These are phyloP conservation scores for Linnemannia exigua DNA, from an alignment of 192 early-diverging fungal species.

Conservation along the genomic window DNA sequence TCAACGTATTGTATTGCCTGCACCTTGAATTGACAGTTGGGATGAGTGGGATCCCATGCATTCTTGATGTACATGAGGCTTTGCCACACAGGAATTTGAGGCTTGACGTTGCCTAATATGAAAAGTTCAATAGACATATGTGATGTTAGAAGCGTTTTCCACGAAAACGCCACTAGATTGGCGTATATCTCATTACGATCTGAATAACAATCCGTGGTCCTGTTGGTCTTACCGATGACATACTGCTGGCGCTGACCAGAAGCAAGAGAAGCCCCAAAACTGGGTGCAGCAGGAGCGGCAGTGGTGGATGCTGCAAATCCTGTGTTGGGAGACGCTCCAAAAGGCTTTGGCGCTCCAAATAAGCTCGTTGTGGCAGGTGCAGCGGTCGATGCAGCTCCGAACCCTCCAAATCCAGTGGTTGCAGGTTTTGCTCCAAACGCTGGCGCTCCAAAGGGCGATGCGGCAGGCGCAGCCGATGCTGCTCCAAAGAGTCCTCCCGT, in stretches of 20 bases:
- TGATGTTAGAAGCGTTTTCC: too few relatives aligned
- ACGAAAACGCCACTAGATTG: too few relatives aligned
- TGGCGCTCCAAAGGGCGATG: slow-evolving; percentile 44
- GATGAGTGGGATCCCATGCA: slow-evolving; percentile 83
- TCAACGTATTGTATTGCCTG: not conserved
- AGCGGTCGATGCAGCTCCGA: slow-evolving; percentile 31
- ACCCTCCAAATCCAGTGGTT: slow-evolving; percentile 34
- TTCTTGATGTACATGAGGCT: slow-evolving; percentile 77
- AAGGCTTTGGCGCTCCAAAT: slow-evolving; percentile 46
- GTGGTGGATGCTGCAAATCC: slow-evolving; percentile 43
- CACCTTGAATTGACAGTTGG: slow-evolving; percentile 86
- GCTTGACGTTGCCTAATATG: slow-evolving; percentile 32
- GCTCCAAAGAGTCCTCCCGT: slow-evolving; percentile 15
- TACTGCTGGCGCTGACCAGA: slow-evolving; percentile 62
- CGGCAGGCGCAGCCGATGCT: slow-evolving; percentile 16
- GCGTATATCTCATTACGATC: too few relatives aligned
- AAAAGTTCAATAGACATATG: not conserved
- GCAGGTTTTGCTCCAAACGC: slow-evolving; percentile 37
- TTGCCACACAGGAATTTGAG: slow-evolving; percentile 67
- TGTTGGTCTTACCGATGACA: slow-evolving; percentile 24
- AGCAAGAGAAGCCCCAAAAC: slow-evolving; percentile 48
- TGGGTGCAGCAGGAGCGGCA: slow-evolving; percentile 27
- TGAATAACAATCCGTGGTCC: too few relatives aligned
- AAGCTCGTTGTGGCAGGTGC: slow-evolving; percentile 32
- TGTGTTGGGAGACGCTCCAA: not conserved